phyloP scores from a whole-genome alignment of 768 basidiomycete genomes.

The Lentinula edodes region DNA sequence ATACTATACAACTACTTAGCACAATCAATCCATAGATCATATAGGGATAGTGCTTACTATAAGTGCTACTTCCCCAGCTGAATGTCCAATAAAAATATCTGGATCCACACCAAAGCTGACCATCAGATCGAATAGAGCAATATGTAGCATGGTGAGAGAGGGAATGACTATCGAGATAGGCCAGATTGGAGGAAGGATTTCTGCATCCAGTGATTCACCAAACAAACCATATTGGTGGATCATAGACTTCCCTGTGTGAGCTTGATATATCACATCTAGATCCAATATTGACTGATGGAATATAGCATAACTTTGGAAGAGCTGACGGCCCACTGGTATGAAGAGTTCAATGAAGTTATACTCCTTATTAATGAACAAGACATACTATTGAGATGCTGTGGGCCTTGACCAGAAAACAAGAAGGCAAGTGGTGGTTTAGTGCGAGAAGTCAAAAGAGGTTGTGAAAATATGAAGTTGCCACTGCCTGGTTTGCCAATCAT shows the following conservation, averaged over 20 bases:
- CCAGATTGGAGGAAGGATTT: slow-evolving; percentile 16
- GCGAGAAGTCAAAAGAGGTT: slow-evolving; percentile 21
- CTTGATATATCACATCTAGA: slow-evolving; percentile 27
- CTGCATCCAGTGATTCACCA: slow-evolving; percentile 3
- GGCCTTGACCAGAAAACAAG: slow-evolving; percentile 34
- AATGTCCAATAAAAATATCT: slow-evolving; percentile 37
- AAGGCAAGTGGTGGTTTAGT: slow-evolving; percentile 24
- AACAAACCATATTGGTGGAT: slow-evolving; percentile 34
- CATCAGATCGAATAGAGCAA: slow-evolving; percentile 38
- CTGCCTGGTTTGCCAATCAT: slow-evolving; percentile 12
- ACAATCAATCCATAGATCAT: too few species aligned
- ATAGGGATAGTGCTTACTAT: slow-evolving; percentile 8
- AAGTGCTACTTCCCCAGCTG: slow-evolving; percentile 40
- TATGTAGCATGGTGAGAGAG: slow-evolving; percentile 37
- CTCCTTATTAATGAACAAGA: not conserved
- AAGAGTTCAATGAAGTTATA: not conserved
- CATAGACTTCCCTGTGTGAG: slow-evolving; percentile 27
- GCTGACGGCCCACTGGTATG: slow-evolving; percentile 29
- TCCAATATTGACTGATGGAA: slow-evolving; percentile 33
- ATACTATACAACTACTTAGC: not conserved
- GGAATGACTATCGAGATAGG: slow-evolving; percentile 33
- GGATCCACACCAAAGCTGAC: slow-evolving; percentile 28
- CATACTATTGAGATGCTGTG: slow-evolving; percentile 33
- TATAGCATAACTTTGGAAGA: slow-evolving; percentile 24
- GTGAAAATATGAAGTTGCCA: slow-evolving; percentile 14